Conservation (phyloP, 306 rosid genomes). For the Sindora glabra region DNA sequence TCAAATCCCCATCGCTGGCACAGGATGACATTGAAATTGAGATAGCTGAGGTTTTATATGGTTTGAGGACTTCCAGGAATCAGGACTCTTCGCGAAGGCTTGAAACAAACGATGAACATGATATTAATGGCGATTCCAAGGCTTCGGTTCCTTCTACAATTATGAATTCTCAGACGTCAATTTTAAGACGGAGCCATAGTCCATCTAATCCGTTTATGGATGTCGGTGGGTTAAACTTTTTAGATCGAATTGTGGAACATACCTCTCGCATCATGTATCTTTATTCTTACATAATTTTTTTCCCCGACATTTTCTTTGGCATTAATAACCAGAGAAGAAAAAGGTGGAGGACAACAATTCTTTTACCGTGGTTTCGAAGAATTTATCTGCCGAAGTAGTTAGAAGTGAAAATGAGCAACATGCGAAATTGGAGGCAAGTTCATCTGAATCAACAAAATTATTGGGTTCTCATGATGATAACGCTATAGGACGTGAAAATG, state of each 20-base stretch:
- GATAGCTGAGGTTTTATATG: slow-evolving; percentile 74
- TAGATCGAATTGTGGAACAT: not conserved
- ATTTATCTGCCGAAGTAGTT: slow-evolving; percentile 16
- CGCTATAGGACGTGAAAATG: not conserved
- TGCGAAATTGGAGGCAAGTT: slow-evolving; percentile 18
- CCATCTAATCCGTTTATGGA: too few relatives aligned
- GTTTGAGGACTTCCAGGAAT: slow-evolving; percentile 35
- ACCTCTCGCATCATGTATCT: not conserved
- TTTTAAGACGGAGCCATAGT: not conserved
- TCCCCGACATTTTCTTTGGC: not conserved
- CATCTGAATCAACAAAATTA: not conserved
- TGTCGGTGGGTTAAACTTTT: too few relatives aligned
- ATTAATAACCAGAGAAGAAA: slow-evolving; percentile 26
- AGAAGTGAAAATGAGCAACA: slow-evolving; percentile 20
- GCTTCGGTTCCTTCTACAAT: not conserved
- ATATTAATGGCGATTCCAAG: not conserved
- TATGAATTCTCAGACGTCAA: not conserved
- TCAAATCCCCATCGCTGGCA: slow-evolving; percentile 24
- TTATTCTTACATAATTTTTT: too few relatives aligned
- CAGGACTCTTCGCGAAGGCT: slow-evolving; percentile 15
- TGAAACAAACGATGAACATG: slow-evolving; percentile 16
- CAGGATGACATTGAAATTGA: slow-evolving; percentile 56
- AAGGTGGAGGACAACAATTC: slow-evolving; percentile 16
- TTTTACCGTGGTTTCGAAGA: slow-evolving; percentile 4
- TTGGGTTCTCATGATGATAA: slow-evolving; percentile 5